Evolutionary conservation across 345 rosid species (phyloP).

Genomic region (Fremontodendron californicum): DNA sequence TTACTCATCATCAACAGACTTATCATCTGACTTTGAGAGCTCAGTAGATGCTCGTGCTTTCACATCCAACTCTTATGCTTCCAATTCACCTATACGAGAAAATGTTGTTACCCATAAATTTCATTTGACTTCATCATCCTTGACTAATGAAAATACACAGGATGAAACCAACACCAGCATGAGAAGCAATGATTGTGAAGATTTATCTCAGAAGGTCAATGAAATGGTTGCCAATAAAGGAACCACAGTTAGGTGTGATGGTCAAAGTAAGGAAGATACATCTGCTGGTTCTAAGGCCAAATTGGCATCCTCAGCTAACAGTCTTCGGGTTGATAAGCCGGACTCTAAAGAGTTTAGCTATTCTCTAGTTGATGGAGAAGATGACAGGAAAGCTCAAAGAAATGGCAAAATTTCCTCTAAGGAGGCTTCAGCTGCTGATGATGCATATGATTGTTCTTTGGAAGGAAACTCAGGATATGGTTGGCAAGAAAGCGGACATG

Average conservation of each 20-base stretch:
- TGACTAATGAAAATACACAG: conserved; percentile 21
- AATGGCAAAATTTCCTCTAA: conserved; percentile 8
- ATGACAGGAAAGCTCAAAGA: conserved; percentile 13
- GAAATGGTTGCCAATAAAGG: conserved; percentile 15
- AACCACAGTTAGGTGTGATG: neutral
- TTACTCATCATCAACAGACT: conserved; percentile 44
- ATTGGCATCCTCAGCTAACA: neutral
- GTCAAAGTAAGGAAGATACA: conserved; percentile 7
- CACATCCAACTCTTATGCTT: conserved; percentile 22
- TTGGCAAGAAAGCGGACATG: conserved; percentile 9
- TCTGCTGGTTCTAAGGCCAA: conserved; percentile 1
- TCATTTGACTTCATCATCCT: conserved; percentile 28
- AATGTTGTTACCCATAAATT: conserved; percentile 16
- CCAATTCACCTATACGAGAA: conserved; percentile 20
- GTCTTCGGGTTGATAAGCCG: conserved; percentile 10
- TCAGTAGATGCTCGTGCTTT: conserved; percentile 37
- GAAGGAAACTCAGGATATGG: conserved; percentile 22
- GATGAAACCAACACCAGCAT: conserved; percentile 22
- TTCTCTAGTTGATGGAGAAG: conserved; percentile 18
- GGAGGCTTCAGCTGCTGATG: conserved; percentile 19
- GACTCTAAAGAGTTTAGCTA: neutral
- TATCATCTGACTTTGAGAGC: conserved; percentile 42
- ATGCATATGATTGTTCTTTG: conserved; percentile 20
- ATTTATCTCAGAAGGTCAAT: conserved; percentile 22
- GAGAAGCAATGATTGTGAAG: conserved; percentile 15